Evolutionary conservation across 225 moss, liverwort and hornwort species (phyloP), one percentile per base, ranked within the genome.

Genomic region (Ulota crispa): DNA sequence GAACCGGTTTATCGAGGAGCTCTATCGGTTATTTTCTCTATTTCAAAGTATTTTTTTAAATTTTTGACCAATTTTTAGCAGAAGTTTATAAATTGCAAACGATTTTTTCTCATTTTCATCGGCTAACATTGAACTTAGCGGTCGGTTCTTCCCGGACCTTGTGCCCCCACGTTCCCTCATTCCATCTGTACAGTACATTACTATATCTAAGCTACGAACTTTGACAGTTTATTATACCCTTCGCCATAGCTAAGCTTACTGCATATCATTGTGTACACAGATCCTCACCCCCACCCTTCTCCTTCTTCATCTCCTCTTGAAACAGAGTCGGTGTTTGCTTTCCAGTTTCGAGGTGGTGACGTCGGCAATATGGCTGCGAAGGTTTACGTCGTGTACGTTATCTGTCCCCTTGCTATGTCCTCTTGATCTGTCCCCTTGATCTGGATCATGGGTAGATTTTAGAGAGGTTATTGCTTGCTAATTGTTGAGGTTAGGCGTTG

Each of bases 331-430:
- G 34, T 24, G 50, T 3, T 9, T n/a, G 52, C 3, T 34, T 3
- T 16, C 13, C 9, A 77, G 50, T 16, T 77, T 47, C 1, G 28
- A 45, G 8, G 14, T 14, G 34, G 77, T 50, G 18, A 77, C 14
- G 70, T 50, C 11, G 45, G 47, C 81, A 36, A 11, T 34, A 45
- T 85, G 79, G 60, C 77, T 45, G 2, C 71, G 31, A 90, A 90
- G 80, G 3, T 90, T 27, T 90, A 82, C 73, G 84, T 90, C 74
- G 90, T 89, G 87, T 85, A 85, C 12, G 85, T 85, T 13, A 24
- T 37, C 26, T 55, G 30, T 20, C 14, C 73, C 39, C 18, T 1
- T 2, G n/a, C 24, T 43, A 11, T 43, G 12, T 43, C 11, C 3
- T 43, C 42, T 42, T 84, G 12, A 18, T 37, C 39, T 56, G 30